phyloP scores from a whole-genome alignment of 140 eudicot genomes.

The Erigeron philadelphicus region DNA sequence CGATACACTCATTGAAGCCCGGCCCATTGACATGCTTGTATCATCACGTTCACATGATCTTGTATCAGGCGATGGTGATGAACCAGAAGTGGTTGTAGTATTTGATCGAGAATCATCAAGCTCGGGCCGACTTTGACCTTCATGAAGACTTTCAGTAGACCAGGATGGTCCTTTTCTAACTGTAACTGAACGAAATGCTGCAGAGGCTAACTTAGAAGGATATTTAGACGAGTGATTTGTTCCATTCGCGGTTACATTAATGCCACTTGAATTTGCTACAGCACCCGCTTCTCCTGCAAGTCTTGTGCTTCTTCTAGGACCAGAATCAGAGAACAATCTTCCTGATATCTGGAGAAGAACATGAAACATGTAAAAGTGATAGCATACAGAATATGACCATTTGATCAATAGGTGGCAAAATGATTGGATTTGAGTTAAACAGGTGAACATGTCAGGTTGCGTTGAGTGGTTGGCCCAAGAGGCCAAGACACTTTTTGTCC shows the following conservation, averaged over 20 bases:
- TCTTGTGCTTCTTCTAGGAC: slow-evolving; percentile 85
- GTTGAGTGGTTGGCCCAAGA: background rate
- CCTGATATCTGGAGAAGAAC: slow-evolving; percentile 67
- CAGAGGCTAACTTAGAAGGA: slow-evolving; percentile 58
- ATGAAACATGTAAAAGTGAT: slow-evolving; percentile 7
- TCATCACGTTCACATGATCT: slow-evolving; percentile 60
- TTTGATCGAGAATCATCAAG: slow-evolving; percentile 61
- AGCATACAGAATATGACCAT: background rate
- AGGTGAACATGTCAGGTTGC: background rate
- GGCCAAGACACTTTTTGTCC: background rate
- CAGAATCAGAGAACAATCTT: slow-evolving; percentile 90
- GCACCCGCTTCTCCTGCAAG: slow-evolving; percentile 76
- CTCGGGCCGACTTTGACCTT: slow-evolving; percentile 61
- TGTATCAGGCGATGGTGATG: slow-evolving; percentile 56
- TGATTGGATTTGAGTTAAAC: background rate
- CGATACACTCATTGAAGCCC: slow-evolving; percentile 39
- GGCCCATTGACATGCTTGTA: slow-evolving; percentile 29
- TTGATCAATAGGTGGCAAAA: slow-evolving; percentile 1
- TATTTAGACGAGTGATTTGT: slow-evolving; percentile 55
- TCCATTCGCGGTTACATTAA: slow-evolving; percentile 59
- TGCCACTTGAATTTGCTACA: slow-evolving; percentile 38
- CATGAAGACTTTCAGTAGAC: slow-evolving; percentile 57
- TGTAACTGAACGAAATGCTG: slow-evolving; percentile 63
- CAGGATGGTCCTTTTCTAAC: slow-evolving; percentile 65
- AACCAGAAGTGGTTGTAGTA: slow-evolving; percentile 40